phyloP scores from a whole-genome alignment of 257 asterid species.

The Fraxinus cuspidata region DNA sequence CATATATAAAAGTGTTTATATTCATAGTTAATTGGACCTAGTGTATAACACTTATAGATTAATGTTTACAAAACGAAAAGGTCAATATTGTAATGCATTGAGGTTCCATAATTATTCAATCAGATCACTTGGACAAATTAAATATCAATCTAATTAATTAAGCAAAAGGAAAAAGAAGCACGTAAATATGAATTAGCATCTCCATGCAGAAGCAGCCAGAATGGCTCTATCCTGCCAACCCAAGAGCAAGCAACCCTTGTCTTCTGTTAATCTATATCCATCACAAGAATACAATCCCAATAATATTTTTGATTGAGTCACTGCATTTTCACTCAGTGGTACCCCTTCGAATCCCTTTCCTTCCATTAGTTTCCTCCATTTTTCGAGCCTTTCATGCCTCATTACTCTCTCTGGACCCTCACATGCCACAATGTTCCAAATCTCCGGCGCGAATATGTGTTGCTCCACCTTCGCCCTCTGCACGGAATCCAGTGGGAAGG shows the following conservation, averaged over 20 bases:
- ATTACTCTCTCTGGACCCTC: constrained; percentile 65
- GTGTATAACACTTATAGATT: too few species aligned
- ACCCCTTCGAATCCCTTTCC: constrained; percentile 83
- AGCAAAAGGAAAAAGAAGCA: not conserved
- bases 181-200: constrained; percentile 44
- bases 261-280: constrained; percentile 81
- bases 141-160: constrained; percentile 19
- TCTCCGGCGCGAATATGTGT: constrained; percentile 76
- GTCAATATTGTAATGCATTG: not conserved
- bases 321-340: constrained; percentile 69
- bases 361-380: constrained; percentile 84
- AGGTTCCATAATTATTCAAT: constrained; percentile 1
- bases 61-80: not conserved
- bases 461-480: constrained; percentile 88
- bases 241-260: constrained; percentile 71
- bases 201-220: constrained; percentile 90
- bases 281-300: constrained; percentile 79
- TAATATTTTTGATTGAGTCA: constrained; percentile 77
- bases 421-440: constrained; percentile 65
- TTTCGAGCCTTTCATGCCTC: constrained; percentile 81
- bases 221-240: constrained; percentile 91
- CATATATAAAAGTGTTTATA: too few species aligned
- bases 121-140: not conserved
- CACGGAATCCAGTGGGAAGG: constrained; percentile 75
- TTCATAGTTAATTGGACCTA: too few species aligned